Base-by-base conservation (phyloP, 345 rosid species). In the Eucalyptus polybractea region DNA sequence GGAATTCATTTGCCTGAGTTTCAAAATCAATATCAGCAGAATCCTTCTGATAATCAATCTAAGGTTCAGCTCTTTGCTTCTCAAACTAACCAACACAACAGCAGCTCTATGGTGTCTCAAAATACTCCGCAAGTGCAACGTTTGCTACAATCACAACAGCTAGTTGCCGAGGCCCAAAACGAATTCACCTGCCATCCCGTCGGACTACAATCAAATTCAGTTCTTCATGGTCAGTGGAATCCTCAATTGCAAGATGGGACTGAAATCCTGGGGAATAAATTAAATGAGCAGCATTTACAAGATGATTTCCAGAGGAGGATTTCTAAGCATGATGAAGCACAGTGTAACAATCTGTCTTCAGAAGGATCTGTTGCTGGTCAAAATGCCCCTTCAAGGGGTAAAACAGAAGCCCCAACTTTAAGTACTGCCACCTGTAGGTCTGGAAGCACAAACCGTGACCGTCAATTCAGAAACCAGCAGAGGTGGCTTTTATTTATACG, bases 401-500 rank as follows among this genome's bases (percentile, higher is more conserved):
- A 90, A 87, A 87, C 91, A 5, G 96, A 93, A 90, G 90, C 94
- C 83, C 93, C 93, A 76, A 94, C 90, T 90, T 69, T 94, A 45
- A 91, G 90, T 85, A 90, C 92, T 88, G 90, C 94, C 42, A 86
- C 93, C 87, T 93, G 87, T 90, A 95, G 92, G 92, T 92, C 92
- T 72, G 94, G 93, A 91, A 95, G 92, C 85, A 93, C 95, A 86
- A 93, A 91, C 89, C 94, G 90, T 53, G 97, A 96, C 56, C 92
- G 91, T 86, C 95, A 94, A 89, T 95, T 93, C 87, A 93, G 93
- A 87, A 93, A 94, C 90, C 99, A 98, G 91, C 94, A 92, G 91
- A 95, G 91, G 89, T 98, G 99, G 99, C 96, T 98, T 90, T 91
- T 98, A 93, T 94, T 97, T 91, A 91, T 98, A 91, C 92, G 95